A percentile compares a stretch with the other conserved stretches of the same genome.
phyloP scores from a whole-genome alignment of 805 yeast genomes.

The Candida maesae region DNA sequence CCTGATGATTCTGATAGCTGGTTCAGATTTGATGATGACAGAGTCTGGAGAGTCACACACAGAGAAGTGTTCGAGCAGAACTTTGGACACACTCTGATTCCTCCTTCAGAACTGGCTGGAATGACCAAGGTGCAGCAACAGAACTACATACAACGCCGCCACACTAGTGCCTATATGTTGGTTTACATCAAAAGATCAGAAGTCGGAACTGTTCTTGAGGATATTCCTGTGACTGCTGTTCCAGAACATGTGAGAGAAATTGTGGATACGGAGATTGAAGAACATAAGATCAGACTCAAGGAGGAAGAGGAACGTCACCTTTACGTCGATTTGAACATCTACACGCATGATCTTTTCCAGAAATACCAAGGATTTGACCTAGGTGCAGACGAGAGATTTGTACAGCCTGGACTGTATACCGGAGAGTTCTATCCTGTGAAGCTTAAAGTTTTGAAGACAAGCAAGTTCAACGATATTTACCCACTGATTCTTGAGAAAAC shows the following conservation, averaged over 20 bases:
- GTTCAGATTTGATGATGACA: slow-evolving; percentile 94
- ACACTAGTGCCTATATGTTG: slow-evolving; percentile 95
- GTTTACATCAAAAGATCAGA: slow-evolving; percentile 77
- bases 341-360: slow-evolving; percentile 49
- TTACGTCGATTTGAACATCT: slow-evolving; percentile 54
- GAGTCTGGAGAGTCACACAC: slow-evolving; percentile 82
- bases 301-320: slow-evolving; percentile 72
- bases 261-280: slow-evolving; percentile 29
- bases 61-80: slow-evolving; percentile 88
- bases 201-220: slow-evolving; percentile 54
- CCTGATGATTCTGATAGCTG: slow-evolving; percentile 70
- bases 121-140: slow-evolving; percentile 59
- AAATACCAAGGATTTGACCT: slow-evolving; percentile 72
- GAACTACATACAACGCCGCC: slow-evolving; percentile 65
- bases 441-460: slow-evolving; percentile 54
- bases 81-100: slow-evolving; percentile 71
- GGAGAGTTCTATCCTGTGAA: slow-evolving; percentile 43
- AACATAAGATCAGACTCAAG: slow-evolving; percentile 46
- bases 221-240: slow-evolving; percentile 47
- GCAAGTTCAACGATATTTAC: slow-evolving; percentile 47
- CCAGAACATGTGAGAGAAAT: slow-evolving; percentile 38
- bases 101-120: slow-evolving; percentile 44
- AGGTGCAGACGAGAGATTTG: slow-evolving; percentile 54
- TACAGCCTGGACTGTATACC: slow-evolving; percentile 44
- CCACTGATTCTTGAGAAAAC: slow-evolving; percentile 44